These are phyloP conservation scores for Colletotrichum sp. DNA, from an alignment of 2,329 filamentous ascomycete genomes.

Conservation along the genomic window DNA sequence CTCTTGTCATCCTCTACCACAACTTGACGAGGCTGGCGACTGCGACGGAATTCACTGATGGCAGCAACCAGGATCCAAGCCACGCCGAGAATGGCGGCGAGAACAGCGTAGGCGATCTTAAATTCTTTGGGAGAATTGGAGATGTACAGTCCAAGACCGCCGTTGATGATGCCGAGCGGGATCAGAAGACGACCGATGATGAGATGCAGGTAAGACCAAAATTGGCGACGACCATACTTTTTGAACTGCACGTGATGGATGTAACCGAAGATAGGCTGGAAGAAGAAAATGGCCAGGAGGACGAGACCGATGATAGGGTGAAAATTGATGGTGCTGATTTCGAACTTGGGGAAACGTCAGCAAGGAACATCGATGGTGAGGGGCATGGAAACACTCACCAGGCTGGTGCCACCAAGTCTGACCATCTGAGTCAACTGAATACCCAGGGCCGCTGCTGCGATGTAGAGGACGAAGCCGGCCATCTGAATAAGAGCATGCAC, in stretches of 20 bases:
- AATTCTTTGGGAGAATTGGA: conserved; percentile 30
- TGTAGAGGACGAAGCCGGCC: conserved; percentile 39
- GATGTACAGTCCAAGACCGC: conserved; percentile 47
- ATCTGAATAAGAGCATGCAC: conserved; percentile 45
- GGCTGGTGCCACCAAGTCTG: conserved; percentile 28
- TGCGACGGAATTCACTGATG: conserved; percentile 32
- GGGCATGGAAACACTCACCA: conserved; percentile 32
- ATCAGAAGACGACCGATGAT: conserved; percentile 45
- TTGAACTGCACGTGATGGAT: conserved; percentile 48
- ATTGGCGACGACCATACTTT: conserved; percentile 37
- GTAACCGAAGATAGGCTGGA: conserved; percentile 47
- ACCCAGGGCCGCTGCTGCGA: conserved; percentile 46
- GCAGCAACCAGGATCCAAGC: conserved; percentile 41
- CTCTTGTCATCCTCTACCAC: conserved; percentile 16
- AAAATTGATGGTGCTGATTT: conserved; percentile 35
- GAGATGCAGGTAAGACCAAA: conserved; percentile 48
- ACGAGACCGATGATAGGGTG: conserved; percentile 54
- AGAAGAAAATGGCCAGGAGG: conserved; percentile 39
- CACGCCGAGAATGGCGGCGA: conserved; percentile 40
- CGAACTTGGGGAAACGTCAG: conserved; percentile 28
- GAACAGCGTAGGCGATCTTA: conserved; percentile 41
- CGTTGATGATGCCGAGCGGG: conserved; percentile 49
- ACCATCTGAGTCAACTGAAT: conserved; percentile 43
- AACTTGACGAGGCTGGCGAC: conserved; percentile 8
- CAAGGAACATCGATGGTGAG: neutral